These are phyloP conservation scores for Pochonia chlamydosporia DNA, from an alignment of 2,329 filamentous ascomycete genomes.

Conservation along the genomic window DNA sequence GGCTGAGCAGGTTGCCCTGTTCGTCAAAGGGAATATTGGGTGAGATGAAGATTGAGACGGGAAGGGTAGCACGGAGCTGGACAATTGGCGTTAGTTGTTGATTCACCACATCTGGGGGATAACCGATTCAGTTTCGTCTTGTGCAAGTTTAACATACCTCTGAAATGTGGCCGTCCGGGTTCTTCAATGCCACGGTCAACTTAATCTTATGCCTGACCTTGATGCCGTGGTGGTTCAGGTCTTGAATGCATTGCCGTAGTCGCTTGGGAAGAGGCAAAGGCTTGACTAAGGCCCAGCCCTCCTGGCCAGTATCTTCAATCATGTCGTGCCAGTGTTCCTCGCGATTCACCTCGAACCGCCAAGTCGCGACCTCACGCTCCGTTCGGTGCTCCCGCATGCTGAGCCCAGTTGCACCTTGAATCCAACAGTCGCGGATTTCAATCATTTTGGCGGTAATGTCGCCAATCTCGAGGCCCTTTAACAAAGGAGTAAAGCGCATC, in stretches of 20 bases:
- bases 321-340: constrained; percentile 64
- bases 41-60: constrained; percentile 91
- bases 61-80: constrained; percentile 79
- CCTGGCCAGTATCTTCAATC: constrained; percentile 61
- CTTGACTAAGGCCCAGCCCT: constrained; percentile 58
- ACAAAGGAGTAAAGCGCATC: constrained; percentile 78
- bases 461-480: constrained; percentile 85
- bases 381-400: constrained; percentile 53
- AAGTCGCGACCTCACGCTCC: constrained; percentile 57
- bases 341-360: constrained; percentile 48
- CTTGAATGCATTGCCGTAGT: constrained; percentile 78
- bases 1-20: constrained; percentile 69
- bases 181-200: constrained; percentile 83
- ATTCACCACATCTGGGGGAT: background rate
- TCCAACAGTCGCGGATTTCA: constrained; percentile 66
- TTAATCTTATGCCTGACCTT: constrained; percentile 91
- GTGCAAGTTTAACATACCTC: constrained; percentile 51
- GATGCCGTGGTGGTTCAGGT: constrained; percentile 82
- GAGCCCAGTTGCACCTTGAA: constrained; percentile 39
- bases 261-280: constrained; percentile 70
- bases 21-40: constrained; percentile 87
- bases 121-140: background rate
- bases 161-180: constrained; percentile 90
- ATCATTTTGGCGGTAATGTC: constrained; percentile 74
- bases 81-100: background rate